Evolutionary conservation across 352 stramenopile genomes (phyloP).

Genomic region (Globisporangium paroecandrum): DNA sequence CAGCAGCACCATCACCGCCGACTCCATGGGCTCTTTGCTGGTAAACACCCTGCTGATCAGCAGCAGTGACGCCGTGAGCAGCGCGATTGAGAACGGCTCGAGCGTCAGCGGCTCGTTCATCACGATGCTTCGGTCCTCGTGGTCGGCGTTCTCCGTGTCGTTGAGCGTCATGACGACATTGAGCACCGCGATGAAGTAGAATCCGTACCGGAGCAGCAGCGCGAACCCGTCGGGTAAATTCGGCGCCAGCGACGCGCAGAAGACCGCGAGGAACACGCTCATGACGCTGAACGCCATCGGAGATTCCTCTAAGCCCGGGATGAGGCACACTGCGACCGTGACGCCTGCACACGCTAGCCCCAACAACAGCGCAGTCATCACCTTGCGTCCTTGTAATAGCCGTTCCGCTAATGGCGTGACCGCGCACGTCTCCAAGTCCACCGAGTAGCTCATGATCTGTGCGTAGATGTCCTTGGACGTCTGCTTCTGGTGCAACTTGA

Average conservation of each 20-base stretch:
- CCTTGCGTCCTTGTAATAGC: constrained; percentile 28
- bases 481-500: constrained; percentile 69
- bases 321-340: constrained; percentile 2
- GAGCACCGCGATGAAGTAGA: constrained; percentile 49
- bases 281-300: constrained; percentile 32
- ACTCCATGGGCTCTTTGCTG: constrained; percentile 66
- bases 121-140: constrained; percentile 6
- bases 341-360: constrained; percentile 16
- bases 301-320: background rate
- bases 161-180: constrained; percentile 39
- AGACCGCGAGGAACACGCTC: constrained; percentile 36
- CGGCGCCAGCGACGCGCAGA: constrained; percentile 34
- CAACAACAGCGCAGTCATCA: constrained; percentile 22
- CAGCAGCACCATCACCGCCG: constrained; percentile 46
- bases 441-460: constrained; percentile 69
- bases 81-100: constrained; percentile 52
- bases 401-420: constrained; percentile 49
- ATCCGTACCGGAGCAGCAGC: constrained; percentile 40
- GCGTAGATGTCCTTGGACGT: constrained; percentile 62
- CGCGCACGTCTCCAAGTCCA: constrained; percentile 50
- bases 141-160: background rate
- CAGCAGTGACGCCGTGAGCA: constrained; percentile 38
- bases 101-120: constrained; percentile 27
- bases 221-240: constrained; percentile 46
- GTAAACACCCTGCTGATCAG: constrained; percentile 45